phyloP scores from a whole-genome alignment of 106 monocot species.

The Dendrobium officinale region DNA sequence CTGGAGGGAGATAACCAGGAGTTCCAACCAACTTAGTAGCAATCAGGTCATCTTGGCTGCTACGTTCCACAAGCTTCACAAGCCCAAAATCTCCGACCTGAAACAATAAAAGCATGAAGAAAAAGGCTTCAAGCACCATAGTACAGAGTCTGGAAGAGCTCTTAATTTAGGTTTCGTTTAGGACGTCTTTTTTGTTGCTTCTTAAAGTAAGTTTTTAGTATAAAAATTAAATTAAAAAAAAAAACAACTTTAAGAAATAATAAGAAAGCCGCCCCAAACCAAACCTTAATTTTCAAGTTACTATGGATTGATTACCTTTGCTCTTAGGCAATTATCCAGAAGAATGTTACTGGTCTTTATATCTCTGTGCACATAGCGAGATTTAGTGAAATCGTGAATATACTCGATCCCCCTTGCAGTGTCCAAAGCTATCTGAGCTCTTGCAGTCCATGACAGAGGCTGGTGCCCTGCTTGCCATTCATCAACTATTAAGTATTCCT shows the following conservation, averaged over 20 bases:
- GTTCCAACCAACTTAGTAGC: constrained; percentile 51
- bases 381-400: constrained; percentile 49
- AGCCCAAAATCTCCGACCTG: constrained; percentile 56
- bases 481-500: background rate
- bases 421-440: constrained; percentile 48
- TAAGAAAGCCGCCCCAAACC: too few species aligned
- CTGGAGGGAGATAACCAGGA: constrained; percentile 52
- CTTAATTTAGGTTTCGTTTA: too few species aligned
- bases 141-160: too few species aligned
- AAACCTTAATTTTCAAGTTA: background rate
- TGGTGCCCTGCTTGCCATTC: constrained; percentile 30
- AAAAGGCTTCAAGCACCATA: background rate
- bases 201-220: too few species aligned
- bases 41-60: constrained; percentile 20
- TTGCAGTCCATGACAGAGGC: constrained; percentile 48
- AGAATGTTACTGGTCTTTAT: constrained; percentile 58
- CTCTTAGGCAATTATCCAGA: constrained; percentile 39
- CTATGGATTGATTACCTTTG: constrained; percentile 26
- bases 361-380: constrained; percentile 38
- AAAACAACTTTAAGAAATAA: too few species aligned
- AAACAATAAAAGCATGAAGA: background rate
- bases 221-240: too few species aligned
- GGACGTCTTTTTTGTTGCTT: too few species aligned
- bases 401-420: constrained; percentile 49
- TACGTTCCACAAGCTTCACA: constrained; percentile 40